Evolutionary conservation across 2,329 filamentous ascomycete species (phyloP).

Genomic region (Ascochyta clinopodiicola): DNA sequence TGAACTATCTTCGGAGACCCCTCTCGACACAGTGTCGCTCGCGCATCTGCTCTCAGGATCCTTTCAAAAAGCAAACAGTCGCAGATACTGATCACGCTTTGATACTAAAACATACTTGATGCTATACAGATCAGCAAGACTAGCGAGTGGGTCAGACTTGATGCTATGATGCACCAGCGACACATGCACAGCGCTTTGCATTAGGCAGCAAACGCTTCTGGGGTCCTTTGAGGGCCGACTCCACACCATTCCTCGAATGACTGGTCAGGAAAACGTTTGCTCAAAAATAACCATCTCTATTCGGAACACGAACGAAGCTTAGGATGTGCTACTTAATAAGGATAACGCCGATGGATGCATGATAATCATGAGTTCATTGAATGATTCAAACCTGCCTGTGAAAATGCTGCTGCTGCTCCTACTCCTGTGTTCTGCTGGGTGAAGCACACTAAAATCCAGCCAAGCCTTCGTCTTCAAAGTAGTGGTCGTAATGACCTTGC

Average conservation of each 20-base stretch:
- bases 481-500: conserved; percentile 19
- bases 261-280: background rate
- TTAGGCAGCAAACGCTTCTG: background rate
- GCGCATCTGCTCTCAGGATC: no score
- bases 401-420: no score
- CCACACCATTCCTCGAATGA: no score
- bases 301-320: background rate
- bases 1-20: no score
- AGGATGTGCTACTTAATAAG: background rate
- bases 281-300: background rate
- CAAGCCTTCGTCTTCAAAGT: conserved; percentile 19
- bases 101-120: background rate
- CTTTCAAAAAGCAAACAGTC: background rate
- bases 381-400: background rate
- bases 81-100: background rate
- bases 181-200: background rate
- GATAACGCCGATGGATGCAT: background rate
- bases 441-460: conserved; percentile 18
- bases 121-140: background rate
- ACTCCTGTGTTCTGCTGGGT: background rate
- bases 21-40: no score
- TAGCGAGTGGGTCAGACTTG: background rate
- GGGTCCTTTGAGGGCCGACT: no score
- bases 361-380: background rate
- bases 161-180: background rate